Evolutionary conservation across 2,329 filamentous ascomycete genomes (phyloP), one percentile per base, ranked within the genome.

Genomic region (Aureobasidium sp.): DNA sequence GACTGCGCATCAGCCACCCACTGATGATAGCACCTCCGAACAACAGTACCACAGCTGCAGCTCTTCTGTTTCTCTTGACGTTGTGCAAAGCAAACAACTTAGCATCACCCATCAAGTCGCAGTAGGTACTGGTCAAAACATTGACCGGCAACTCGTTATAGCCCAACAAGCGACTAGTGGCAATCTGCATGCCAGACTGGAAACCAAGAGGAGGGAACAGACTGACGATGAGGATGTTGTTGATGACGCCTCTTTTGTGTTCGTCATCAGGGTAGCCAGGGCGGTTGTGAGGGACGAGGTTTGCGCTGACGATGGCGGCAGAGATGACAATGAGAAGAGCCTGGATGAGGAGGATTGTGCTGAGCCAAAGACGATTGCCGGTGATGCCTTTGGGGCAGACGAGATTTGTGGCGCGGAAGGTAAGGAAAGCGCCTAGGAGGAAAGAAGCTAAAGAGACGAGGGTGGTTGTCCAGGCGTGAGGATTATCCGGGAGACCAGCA

Each of bases 121-220:
- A 81, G 67, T 82, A 81, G 43, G 81, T 71, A 62, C 77, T 81
- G n/a, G 82, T 84, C 43, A 83, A 69, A 10, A 84, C 82, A 52
- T 79, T 81, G 0, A 81, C 81, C 1, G 82, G 82, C 48, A 84
- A 72, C 69, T 83, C 82, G 61, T 79, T 80, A 67, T 79, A 80
- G 9, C 80, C 80, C 24, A 84, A 72, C 13, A 77, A 70, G 20
- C 82, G 74, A 39, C 77, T 79, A 39, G 74, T 74, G 24, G 80
- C 80, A 63, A 83, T 82, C 69, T 83, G 80, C 46, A 81, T 80
- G 3, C 79, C 81, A 52, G 75, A 77, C 67, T 84, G 81, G 66
- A 83, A 81, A 3, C 81, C 81, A 1, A 86, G 72, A 24, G 75
- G 69, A 1, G 74, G 73, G 7, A 77, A 64, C 9, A 83, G 70